A percentile compares a stretch with the other conserved stretches of the same genome.
phyloP scores from a whole-genome alignment of 2,329 filamentous ascomycete genomes.

The Aschersonia sp. region DNA sequence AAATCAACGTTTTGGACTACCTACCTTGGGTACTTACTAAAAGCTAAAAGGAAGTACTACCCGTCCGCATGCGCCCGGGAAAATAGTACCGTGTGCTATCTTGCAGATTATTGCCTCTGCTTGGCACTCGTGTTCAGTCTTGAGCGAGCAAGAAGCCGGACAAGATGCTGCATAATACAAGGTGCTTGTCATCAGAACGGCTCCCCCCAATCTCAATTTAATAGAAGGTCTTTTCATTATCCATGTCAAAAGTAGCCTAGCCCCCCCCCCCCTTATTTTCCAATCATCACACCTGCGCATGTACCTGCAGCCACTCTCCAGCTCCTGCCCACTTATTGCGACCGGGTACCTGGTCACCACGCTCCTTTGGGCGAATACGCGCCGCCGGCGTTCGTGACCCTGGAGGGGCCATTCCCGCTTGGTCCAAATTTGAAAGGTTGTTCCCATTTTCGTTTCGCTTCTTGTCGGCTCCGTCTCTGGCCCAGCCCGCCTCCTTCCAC shows the following conservation, averaged over 20 bases:
- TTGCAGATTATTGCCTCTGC: neutral
- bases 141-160: neutral
- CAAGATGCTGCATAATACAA: neutral
- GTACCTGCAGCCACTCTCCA: neutral
- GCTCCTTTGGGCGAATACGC: conserved; percentile 1
- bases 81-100: neutral
- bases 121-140: neutral
- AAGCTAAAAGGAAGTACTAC: no score
- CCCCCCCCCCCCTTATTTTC: neutral
- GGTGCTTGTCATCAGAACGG: no score
- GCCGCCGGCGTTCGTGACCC: neutral
- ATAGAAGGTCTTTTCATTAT: no score
- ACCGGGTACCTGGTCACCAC: conserved; percentile 4
- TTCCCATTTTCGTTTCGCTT: no score
- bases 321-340: neutral
- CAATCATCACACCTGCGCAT: neutral
- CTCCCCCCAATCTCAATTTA: no score
- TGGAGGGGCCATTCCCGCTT: neutral
- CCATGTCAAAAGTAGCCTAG: neutral
- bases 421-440: neutral
- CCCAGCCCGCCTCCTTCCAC: neutral
- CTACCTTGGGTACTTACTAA: no score
- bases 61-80: no score
- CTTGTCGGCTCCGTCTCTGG: neutral
- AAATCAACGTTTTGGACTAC: no score